Evolutionary conservation across 306 rosid genomes (phyloP), one percentile per base, ranked within the genome.

Genomic region (Dryas alaskensis): DNA sequence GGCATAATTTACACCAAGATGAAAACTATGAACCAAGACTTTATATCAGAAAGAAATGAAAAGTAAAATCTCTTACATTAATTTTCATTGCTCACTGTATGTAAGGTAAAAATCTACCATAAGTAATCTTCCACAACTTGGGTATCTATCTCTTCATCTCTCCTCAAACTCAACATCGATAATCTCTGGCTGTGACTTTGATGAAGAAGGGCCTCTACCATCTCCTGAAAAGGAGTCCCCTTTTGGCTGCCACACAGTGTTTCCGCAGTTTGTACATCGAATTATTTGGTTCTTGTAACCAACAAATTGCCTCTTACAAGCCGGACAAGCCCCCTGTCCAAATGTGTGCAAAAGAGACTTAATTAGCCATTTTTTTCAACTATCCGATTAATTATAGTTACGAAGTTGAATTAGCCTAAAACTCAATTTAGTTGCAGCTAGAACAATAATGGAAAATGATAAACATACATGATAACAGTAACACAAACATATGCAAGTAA

Each of bases 131-230:
- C 40, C 59, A 44, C 37, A 39, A 47, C 39, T 67, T 12, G 17
- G 10, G 45, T 16, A 8, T 2, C 69, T 46, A 63, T 62, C 50
- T 57, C 79, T n/a, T 91, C 85, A 88, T 86, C 79, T 94, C 91
- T 94, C 97, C 86, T 94, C 98, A 72, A 91, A 94, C 66, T 94
- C 98, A 3, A 94, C 97, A 69, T 94, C 98, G 10, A 94, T 94
- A 45, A 94, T 83, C 22, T 94, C 77, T 67, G 94, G 91, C 4
- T 87, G 87, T 3, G 93, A 86, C 84, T 85, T 93, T 6, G 96
- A 86, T 9, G 81, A 4, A 47, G 90, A 73, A 12, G 37, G 65
- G n/a, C 78, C 86, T 78, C 77, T 79, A 40, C 86, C 79, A 42
- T 65, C 88, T 66, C 84, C 81, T 19, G 90, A 82, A 64, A 72